phyloP scores from a whole-genome alignment of 768 basidiomycete genomes.

The Lentinus brumalis region DNA sequence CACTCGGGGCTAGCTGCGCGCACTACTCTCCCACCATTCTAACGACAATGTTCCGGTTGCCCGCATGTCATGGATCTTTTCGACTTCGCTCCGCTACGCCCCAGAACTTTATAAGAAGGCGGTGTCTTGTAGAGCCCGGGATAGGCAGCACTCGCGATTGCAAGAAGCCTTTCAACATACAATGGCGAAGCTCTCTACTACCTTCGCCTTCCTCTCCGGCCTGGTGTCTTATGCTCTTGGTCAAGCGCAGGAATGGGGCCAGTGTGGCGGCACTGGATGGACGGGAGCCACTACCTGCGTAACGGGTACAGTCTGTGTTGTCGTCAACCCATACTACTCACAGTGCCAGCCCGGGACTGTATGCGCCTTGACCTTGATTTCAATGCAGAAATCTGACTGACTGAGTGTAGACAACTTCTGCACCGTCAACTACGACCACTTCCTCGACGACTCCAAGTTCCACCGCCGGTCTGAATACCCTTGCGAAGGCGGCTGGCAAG shows the following conservation, averaged over 20 bases:
- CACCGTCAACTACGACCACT: background rate
- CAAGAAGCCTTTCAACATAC: background rate
- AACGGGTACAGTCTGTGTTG: constrained; percentile 40
- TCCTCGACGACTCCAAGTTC: constrained; percentile 1
- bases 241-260: constrained; percentile 30
- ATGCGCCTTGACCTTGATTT: background rate
- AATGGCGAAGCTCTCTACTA: constrained; percentile 24
- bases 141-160: background rate
- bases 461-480: constrained; percentile 33
- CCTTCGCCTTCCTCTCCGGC: constrained; percentile 32
- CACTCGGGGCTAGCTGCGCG: too few relatives aligned
- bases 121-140: background rate
- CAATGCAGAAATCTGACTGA: background rate
- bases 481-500: constrained; percentile 43
- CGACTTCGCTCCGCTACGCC: background rate
- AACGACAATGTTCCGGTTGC: constrained; percentile 12
- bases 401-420: background rate
- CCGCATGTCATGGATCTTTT: background rate
- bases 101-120: background rate
- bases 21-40: background rate
- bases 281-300: constrained; percentile 40
- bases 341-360: constrained; percentile 42
- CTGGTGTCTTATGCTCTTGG: constrained; percentile 27
- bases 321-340: constrained; percentile 43
- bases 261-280: constrained; percentile 42